Base-by-base conservation (phyloP, 2,329 filamentous ascomycete genomes). In the Cercospora sp. region DNA sequence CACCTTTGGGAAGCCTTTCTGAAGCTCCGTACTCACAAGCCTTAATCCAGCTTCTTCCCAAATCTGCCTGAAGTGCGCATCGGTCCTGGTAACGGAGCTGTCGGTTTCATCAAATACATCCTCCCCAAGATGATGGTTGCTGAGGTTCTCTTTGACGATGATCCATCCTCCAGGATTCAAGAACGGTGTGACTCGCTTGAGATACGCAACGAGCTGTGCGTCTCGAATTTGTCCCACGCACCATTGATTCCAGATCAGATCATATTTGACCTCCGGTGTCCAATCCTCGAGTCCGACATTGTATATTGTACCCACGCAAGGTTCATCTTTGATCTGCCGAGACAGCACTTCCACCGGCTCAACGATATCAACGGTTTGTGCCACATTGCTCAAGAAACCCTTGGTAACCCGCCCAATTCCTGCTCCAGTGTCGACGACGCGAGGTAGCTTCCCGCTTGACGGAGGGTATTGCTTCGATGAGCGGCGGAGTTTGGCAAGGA, bases 161-260 rank as follows among this genome's bases (percentile, higher is more conserved):
- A 94, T 87, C 75, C 88, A 81, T 2, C 86, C 87, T 0, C 78
- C 79, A 23, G 74, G 73, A 16, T 72, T 77, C 23, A 90, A 74
- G 0, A 82, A 82, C 0, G 78, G 73, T 59, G 84, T 85, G 77
- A 91, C 91, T 28, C 87, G 83, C 65, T 81, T 73, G 16, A 97
- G 79, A 75, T 90, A 97, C 2, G 81, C 81, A 0, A 91, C 82
- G 3, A 97, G 77, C 77, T 96, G 88, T 7, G 79, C 80, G 76
- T 97, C 93, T 0, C 87, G 93, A 64, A 97, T 82, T 78, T 97
- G 90, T 26, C 92, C 91, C 7, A 94, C 80, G 79, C 93, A 97
- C 93, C 94, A 97, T 79, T 97, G 94, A 61, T 87, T 90, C 92
- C 92, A 97, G 69, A 97, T 88, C 57, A 97, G 79, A 77, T 94